phyloP scores from a whole-genome alignment of 2,329 filamentous ascomycete genomes.

The Amesomyces nigricolor region DNA sequence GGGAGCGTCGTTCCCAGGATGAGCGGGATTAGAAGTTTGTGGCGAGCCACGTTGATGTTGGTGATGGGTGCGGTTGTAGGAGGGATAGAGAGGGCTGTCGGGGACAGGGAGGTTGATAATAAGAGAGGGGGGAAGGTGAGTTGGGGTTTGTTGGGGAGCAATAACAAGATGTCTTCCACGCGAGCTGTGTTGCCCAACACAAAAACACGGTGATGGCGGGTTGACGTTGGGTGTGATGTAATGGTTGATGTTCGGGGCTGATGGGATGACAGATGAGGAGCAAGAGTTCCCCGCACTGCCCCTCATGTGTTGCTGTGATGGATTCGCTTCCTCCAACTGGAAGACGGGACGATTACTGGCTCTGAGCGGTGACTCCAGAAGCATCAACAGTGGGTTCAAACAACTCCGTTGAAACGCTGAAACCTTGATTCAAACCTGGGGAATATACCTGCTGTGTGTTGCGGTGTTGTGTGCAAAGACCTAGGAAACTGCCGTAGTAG shows the following conservation, averaged over 20 bases:
- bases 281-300: neutral
- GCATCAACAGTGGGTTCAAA: no score
- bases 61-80: neutral
- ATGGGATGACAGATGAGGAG: neutral
- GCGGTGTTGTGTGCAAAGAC: neutral
- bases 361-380: no score
- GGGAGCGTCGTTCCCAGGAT: neutral
- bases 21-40: neutral
- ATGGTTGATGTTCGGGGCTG: neutral
- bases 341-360: no score
- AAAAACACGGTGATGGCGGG: slow-evolving; percentile 14
- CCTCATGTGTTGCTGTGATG: neutral
- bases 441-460: no score
- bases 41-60: slow-evolving; percentile 2
- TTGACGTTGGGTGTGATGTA: slow-evolving; percentile 22
- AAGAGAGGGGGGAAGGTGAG: no score
- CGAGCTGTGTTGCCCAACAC: no score
- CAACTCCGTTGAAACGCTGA: no score
- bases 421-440: no score
- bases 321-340: no score
- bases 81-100: neutral
- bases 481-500: neutral
- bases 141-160: neutral
- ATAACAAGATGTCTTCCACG: neutral
- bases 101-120: neutral